Base-by-base conservation (phyloP, 352 stramenopile species). In the Globisporangium perplexum region DNA sequence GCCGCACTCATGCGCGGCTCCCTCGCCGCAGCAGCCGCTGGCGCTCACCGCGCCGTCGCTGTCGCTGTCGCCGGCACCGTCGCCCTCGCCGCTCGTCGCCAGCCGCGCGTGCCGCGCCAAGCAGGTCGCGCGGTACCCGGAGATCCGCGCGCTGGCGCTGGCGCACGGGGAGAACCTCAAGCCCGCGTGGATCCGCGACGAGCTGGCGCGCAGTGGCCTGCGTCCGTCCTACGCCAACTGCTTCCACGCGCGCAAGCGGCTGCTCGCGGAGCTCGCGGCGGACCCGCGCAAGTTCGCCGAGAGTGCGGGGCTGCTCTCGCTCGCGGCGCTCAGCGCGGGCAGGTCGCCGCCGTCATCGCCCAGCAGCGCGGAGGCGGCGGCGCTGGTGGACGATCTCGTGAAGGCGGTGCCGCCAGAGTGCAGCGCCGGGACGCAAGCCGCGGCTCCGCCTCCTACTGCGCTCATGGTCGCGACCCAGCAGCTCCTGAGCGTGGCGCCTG, bases 221-320 rank as follows among this genome's bases (percentile, higher is more conserved):
- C n/a, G 22, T 14, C 31, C 48, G 33, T 33, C 48, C 31, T 53
- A 53, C 33, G 48, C 48, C n/a, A 53, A 53, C 35, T 53, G 48
- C 48, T 53, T 53, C 33, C 48, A 53, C 12, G 48, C 48, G 31
- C 48, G 48, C 20, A 44, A 45, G 33, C 48, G 48, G 15, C 20
- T 53, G 31, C 48, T 53, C 12, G 33, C 33, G 33, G 33, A 39
- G 33, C 33, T 39, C 33, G 33, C 33, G 33, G 33, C 33, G 12
- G 33, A 39, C 33, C 33, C 33, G 31, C 31, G 43, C 26, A 22
- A 53, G 35, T 44, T 53, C 14, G 20, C 48, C 7, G n/a, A 45
- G 31, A 31, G 20, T 17, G 23, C 46, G 2, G 33, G 33, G 11
- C 33, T 39, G 12, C 33, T 39, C 33, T 39, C 33, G 33, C 33